These are phyloP conservation scores for Drechslera avenae DNA, from an alignment of 2,329 filamentous ascomycete species.

Conservation along the genomic window DNA sequence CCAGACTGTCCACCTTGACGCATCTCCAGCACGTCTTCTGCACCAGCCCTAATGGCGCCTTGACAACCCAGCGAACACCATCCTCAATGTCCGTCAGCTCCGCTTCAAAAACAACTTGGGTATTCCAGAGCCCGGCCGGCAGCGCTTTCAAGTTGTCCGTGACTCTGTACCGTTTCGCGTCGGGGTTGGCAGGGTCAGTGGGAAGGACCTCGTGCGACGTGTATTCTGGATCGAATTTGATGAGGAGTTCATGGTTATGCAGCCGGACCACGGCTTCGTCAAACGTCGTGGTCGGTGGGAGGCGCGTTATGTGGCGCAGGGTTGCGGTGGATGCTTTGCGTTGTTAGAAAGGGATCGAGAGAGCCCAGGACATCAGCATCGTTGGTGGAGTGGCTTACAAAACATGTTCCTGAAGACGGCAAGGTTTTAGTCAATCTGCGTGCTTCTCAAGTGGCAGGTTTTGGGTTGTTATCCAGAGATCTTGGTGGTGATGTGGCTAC, in stretches of 20 bases:
- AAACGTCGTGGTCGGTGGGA: constrained; percentile 34
- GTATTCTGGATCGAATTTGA: constrained; percentile 46
- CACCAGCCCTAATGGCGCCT: constrained; percentile 42
- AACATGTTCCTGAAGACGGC: constrained; percentile 26
- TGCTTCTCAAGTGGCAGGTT: too few species aligned
- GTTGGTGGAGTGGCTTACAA: constrained; percentile 23
- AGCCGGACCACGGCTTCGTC: constrained; percentile 28
- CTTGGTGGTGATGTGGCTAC: too few species aligned
- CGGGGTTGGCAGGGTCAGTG: constrained; percentile 18
- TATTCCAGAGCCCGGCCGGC: constrained; percentile 44
- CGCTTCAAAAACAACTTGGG: constrained; percentile 42
- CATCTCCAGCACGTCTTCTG: constrained; percentile 43
- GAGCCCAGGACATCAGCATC: not conserved
- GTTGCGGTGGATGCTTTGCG: constrained; percentile 39
- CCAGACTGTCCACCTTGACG: constrained; percentile 25
- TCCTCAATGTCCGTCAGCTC: constrained; percentile 43
- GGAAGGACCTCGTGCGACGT: constrained; percentile 38
- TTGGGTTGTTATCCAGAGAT: too few species aligned
- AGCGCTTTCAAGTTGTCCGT: constrained; percentile 47
- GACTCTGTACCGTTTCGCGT: constrained; percentile 45
- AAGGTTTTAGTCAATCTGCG: too few species aligned
- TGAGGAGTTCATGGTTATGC: constrained; percentile 46
- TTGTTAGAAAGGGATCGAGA: too few species aligned
- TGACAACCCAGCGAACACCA: constrained; percentile 43
- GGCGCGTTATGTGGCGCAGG: constrained; percentile 42